These are phyloP conservation scores for Claviceps digitariae DNA, from an alignment of 2,329 filamentous ascomycete species.

Conservation along the genomic window DNA sequence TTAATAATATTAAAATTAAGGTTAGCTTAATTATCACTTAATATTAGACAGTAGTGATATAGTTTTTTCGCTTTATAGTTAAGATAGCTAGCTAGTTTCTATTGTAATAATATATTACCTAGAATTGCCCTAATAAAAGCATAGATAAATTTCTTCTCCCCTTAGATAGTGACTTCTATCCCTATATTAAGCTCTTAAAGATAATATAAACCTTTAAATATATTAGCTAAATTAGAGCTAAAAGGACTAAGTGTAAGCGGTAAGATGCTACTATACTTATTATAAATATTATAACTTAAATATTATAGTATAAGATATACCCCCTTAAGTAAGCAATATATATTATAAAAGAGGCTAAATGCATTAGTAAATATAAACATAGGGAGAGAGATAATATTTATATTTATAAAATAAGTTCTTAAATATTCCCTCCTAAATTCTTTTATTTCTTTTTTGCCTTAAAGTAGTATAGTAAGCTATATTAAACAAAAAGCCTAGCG, in stretches of 20 bases:
- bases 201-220: neutral
- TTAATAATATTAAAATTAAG: neutral
- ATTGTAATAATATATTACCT: neutral
- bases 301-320: neutral
- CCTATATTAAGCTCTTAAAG: neutral
- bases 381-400: neutral
- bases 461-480: neutral
- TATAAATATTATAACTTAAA: too few species aligned
- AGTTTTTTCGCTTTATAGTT: neutral
- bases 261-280: too few species aligned
- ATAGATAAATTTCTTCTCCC: neutral
- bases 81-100: neutral
- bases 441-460: too few species aligned
- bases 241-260: too few species aligned
- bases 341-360: neutral
- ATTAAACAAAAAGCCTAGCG: neutral
- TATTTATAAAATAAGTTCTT: neutral
- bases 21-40: neutral
- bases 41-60: neutral
- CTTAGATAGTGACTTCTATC: neutral
- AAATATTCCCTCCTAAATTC: neutral
- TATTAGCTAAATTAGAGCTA: neutral
- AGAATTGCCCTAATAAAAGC: neutral
- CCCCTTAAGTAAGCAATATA: neutral
- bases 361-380: neutral